phyloP scores from a whole-genome alignment of 2,329 filamentous ascomycete genomes.

The Ceratocystis smalleyi region DNA sequence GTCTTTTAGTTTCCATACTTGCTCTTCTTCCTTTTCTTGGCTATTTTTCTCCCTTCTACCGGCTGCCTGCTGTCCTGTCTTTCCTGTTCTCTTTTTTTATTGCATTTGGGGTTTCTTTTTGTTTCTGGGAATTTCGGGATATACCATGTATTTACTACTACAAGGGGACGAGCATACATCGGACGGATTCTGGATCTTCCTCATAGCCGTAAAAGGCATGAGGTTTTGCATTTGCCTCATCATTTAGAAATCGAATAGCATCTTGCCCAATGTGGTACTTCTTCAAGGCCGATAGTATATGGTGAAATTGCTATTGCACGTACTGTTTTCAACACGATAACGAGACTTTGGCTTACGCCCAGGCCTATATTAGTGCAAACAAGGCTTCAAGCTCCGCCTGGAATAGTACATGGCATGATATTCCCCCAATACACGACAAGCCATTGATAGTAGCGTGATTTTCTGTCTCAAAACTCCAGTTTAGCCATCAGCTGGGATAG shows the following conservation, averaged over 20 bases:
- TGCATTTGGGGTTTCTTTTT: slow-evolving; percentile 24
- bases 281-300: not conserved
- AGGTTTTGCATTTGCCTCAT: slow-evolving; percentile 14
- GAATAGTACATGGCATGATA: not conserved
- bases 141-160: slow-evolving; percentile 5
- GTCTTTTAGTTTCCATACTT: not conserved
- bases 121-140: slow-evolving; percentile 6
- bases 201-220: slow-evolving; percentile 6
- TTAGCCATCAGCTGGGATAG: not conserved
- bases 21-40: not conserved
- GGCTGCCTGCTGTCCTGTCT: slow-evolving; percentile 18
- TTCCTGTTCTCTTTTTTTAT: slow-evolving; percentile 23
- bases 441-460: not conserved
- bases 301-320: not conserved
- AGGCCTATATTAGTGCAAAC: no score
- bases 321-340: not conserved
- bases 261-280: not conserved
- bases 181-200: slow-evolving; percentile 12
- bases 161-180: slow-evolving; percentile 5
- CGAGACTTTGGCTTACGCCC: not conserved
- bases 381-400: not conserved
- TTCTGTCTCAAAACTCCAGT: not conserved
- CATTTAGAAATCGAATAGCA: not conserved
- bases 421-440: not conserved
- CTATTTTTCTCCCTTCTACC: slow-evolving; percentile 18